A percentile compares a stretch with the other conserved stretches of the same genome.
Conservation (phyloP, 164 flowering plant genomes). For the Umbellularia californica region DNA sequence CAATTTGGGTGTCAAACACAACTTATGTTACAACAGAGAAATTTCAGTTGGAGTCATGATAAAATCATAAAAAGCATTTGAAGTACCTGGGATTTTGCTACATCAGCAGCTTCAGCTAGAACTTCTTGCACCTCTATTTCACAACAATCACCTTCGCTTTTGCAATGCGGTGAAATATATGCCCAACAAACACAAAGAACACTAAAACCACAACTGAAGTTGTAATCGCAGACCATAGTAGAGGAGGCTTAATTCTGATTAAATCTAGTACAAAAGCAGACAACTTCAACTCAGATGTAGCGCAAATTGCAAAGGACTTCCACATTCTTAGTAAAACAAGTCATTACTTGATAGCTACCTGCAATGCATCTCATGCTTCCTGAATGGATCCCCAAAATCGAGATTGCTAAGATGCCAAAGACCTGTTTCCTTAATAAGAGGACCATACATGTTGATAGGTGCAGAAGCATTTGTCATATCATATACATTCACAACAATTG, state of each 20-base stretch:
- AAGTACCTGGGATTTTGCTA: constrained; percentile 91
- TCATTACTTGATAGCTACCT: constrained; percentile 33
- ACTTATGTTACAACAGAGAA: no score
- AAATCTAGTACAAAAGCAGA: constrained; percentile 41
- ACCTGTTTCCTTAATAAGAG: constrained; percentile 50
- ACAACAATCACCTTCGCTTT: constrained; percentile 65
- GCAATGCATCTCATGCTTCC: constrained; percentile 97
- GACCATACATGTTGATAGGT: constrained; percentile 82
- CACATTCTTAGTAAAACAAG: no score
- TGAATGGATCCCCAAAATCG: constrained; percentile 84
- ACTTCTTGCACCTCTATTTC: constrained; percentile 72
- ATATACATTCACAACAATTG: constrained; percentile 82
- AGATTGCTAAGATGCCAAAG: constrained; percentile 52
- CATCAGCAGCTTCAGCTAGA: constrained; percentile 97
- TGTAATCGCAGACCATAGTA: constrained; percentile 70
- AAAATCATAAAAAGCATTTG: not conserved
- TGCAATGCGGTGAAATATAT: constrained; percentile 67
- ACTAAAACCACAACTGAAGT: constrained; percentile 56
- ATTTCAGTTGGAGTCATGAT: not conserved
- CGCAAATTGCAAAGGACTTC: not conserved
- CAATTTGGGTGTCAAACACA: no score
- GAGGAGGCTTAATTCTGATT: constrained; percentile 70
- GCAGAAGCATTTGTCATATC: constrained; percentile 71
- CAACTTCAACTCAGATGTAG: not conserved
- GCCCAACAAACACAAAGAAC: constrained; percentile 61